These are phyloP conservation scores for Trypanosoma lewisi DNA, from an alignment of 208 protist species.

Conservation along the genomic window DNA sequence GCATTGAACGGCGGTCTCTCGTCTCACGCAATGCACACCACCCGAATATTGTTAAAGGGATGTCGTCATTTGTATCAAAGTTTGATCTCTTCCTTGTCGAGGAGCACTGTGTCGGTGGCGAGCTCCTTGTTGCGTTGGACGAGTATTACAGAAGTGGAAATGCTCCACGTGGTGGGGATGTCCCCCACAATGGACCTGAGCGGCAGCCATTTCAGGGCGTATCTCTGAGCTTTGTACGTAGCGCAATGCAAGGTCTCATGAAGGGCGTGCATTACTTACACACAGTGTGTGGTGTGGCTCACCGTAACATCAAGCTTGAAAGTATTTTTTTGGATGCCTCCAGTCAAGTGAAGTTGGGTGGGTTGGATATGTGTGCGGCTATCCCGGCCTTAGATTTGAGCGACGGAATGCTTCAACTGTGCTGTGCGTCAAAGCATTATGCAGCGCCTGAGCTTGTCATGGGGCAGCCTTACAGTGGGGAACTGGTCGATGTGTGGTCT, in stretches of 20 bases:
- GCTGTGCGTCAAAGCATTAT: constrained; percentile 86
- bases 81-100: constrained; percentile 63
- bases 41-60: constrained; percentile 36
- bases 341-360: constrained; percentile 46
- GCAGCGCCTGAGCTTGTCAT: constrained; percentile 92
- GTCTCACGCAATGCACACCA: constrained; percentile 35
- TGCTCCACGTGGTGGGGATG: background rate
- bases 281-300: constrained; percentile 42
- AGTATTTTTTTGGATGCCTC: constrained; percentile 53
- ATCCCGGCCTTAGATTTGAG: constrained; percentile 1
- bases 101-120: constrained; percentile 52
- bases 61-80: constrained; percentile 42
- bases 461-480: constrained; percentile 83
- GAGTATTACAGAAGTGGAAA: constrained; percentile 21
- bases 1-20: constrained; percentile 62
- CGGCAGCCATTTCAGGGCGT: constrained; percentile 1
- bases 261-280: constrained; percentile 55
- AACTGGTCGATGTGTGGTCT: constrained; percentile 94
- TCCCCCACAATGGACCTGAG: background rate
- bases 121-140: constrained; percentile 55
- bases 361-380: constrained; percentile 59
- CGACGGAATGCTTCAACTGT: constrained; percentile 45
- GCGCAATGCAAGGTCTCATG: constrained; percentile 52
- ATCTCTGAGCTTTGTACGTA: constrained; percentile 30
- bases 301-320: constrained; percentile 83